These are phyloP conservation scores for Brassica carinata DNA, from an alignment of 345 rosid genomes.

Conservation along the genomic window DNA sequence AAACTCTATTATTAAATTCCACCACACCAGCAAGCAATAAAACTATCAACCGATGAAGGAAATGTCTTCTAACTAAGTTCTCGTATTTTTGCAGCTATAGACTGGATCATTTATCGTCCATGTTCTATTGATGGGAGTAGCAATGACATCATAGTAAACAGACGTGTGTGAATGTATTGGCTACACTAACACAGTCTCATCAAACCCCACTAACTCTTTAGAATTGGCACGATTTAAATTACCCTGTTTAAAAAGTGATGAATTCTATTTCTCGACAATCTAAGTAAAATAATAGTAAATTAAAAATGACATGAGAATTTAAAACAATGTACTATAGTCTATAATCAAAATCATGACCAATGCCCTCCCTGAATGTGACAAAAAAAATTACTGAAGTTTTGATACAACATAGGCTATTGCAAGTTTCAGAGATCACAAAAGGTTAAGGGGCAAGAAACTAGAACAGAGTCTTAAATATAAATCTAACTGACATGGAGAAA, in stretches of 20 bases:
- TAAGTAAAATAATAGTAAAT: neutral
- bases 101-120: constrained; percentile 9
- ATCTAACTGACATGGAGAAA: neutral
- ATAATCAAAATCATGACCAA: constrained; percentile 2
- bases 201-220: constrained; percentile 7
- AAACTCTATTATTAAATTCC: constrained; percentile 15
- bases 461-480: neutral
- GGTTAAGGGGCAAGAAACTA: neutral
- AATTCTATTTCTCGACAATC: neutral
- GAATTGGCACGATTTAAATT: constrained; percentile 6
- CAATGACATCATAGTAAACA: constrained; percentile 10
- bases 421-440: constrained; percentile 3
- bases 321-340: constrained; percentile 7
- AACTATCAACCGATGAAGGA: neutral
- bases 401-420: constrained; percentile 13
- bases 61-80: neutral
- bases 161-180: constrained; percentile 2
- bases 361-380: neutral
- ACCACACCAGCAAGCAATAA: constrained; percentile 14
- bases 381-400: neutral
- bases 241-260: constrained; percentile 1
- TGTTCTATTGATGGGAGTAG: constrained; percentile 5
- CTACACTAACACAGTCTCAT: constrained; percentile 5
- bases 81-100: neutral
- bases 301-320: neutral